Base-by-base conservation (phyloP, 306 rosid genomes). In the Lagenaria siceraria region DNA sequence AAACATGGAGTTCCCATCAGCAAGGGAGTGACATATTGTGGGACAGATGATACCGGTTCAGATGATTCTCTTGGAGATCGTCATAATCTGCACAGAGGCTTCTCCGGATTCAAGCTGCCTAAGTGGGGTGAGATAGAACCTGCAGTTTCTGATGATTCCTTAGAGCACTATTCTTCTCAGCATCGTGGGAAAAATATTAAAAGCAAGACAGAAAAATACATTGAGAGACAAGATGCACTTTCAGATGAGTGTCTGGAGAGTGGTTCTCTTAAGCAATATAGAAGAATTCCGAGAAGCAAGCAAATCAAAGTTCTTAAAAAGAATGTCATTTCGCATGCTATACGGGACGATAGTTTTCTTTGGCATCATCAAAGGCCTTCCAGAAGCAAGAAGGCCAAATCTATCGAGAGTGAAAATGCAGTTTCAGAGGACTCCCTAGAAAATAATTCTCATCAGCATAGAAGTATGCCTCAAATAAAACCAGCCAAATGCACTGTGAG, bases 341-440 rank as follows among this genome's bases (percentile, higher is more conserved):
- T 81, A 2, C 46, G 42, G 42, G 87, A 84, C 42, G 56, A 61
- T 62, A 78, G 78, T 43, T 78, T 78, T 76, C 76, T 76, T 60
- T 62, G 17, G 77, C 85, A 56, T 74, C 71, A 46, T 56, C 56
- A 84, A 85, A 80, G 78, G 77, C 40, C 75, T 76, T 65, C 75
- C 75, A 85, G 83, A 83, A 79, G 83, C 80, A 89, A 87, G 86
- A 85, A 80, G 84, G 76, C 88, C 63, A 85, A 78, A 78, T 72
- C 52, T 73, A 58, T 79, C 51, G 91, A 81, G 75, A 88, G 80
- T 73, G 85, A 82, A 35, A 84, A 69, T 79, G 83, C 80, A 68
- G 78, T 70, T 76, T 81, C 87, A 22, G 87, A 83, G 62, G 85
- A 75, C 52, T 77, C 81, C n/a, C 79, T 58, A 8, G 82, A 78